These are phyloP conservation scores for Polyrhizophydium stewartii DNA, from an alignment of 371 early-diverging fungal species.

Conservation along the genomic window DNA sequence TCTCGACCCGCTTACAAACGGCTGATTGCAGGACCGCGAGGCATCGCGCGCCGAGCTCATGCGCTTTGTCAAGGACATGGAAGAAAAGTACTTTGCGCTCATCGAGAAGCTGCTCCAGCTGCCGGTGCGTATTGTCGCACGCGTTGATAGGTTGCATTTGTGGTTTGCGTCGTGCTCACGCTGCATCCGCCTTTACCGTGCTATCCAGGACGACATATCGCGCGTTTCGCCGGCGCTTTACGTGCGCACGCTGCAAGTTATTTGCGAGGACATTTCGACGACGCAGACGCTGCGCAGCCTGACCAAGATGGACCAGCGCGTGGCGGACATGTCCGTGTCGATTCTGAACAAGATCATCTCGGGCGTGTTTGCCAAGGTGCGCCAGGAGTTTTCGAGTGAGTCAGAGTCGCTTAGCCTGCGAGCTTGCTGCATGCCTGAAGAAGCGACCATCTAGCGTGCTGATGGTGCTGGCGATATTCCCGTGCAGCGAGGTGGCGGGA, in stretches of 20 bases:
- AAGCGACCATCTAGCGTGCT: no score
- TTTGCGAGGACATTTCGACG: conserved; percentile 19
- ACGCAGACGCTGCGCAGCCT: conserved; percentile 15
- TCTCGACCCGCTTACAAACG: no score
- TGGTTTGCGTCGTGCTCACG: background rate
- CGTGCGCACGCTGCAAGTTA: conserved; percentile 15
- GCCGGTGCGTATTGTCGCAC: conserved; percentile 15
- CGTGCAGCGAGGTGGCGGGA: background rate
- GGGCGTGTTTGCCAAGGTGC: conserved; percentile 21
- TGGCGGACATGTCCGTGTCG: conserved; percentile 13
- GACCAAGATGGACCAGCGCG: conserved; percentile 14
- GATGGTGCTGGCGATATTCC: no score
- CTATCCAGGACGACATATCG: conserved; percentile 21
- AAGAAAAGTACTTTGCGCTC: conserved; percentile 18
- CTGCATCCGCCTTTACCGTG: no score
- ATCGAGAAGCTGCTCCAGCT: conserved; percentile 18
- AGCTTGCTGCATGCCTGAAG: no score
- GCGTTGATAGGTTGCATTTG: conserved; percentile 1
- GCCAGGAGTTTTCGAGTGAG: conserved; percentile 23
- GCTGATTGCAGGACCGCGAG: background rate
- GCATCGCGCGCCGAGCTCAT: conserved; percentile 15
- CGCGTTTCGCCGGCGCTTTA: conserved; percentile 11
- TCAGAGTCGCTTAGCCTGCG: background rate
- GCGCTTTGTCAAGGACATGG: conserved; percentile 8
- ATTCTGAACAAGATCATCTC: conserved; percentile 22